Evolutionary conservation across 129 eudicot genomes (phyloP), one percentile per base, ranked within the genome.

Genomic region (Escallonia rubra): DNA sequence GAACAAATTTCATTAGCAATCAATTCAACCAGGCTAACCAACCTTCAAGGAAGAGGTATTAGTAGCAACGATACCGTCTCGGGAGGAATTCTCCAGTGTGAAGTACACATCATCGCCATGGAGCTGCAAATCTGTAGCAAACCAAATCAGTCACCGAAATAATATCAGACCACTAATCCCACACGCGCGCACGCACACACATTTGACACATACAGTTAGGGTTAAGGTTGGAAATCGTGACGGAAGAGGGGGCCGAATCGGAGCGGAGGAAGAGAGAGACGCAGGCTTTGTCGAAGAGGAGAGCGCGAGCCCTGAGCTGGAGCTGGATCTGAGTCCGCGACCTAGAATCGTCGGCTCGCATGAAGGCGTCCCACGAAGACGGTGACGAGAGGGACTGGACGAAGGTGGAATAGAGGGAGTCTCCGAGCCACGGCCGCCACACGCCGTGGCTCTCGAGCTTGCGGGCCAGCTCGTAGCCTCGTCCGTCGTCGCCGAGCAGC

Each of bases 361-460:
- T 86, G 76, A 94, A 94, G 38, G 86, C 68, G 42, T 82, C 90
- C 99, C 99, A 89, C 3, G 88, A 68, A 45, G 97, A 76, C 0
- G 91, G 88, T 1, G 97, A 74, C 8, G 96, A 85, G 51, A 94
- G 82, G 49, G 61, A 83, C 6, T 75, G 93, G 34, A 75, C 38
- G 81, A 94, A 94, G 64, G 9, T 59, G 61, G 91, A 46, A 78
- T 94, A 87, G 12, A 85, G 71, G 1, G 90, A 61, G 10, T 94
- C 99, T 50, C 96, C 97, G 2, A 94, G 85, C 99, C 99, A 94
- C 11, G 88, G 43, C 43, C 99, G 80, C 99, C 99, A 94, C 16
- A 86, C 72, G 59, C 99, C 99, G 57, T 76, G 90, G 6, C 82
- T 60, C 63, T 94, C 99, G 3, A 94, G 88, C 75, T 85, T 87